Evolutionary conservation across 2,329 filamentous ascomycete genomes (phyloP).

Genomic region (Graphium sp.): DNA sequence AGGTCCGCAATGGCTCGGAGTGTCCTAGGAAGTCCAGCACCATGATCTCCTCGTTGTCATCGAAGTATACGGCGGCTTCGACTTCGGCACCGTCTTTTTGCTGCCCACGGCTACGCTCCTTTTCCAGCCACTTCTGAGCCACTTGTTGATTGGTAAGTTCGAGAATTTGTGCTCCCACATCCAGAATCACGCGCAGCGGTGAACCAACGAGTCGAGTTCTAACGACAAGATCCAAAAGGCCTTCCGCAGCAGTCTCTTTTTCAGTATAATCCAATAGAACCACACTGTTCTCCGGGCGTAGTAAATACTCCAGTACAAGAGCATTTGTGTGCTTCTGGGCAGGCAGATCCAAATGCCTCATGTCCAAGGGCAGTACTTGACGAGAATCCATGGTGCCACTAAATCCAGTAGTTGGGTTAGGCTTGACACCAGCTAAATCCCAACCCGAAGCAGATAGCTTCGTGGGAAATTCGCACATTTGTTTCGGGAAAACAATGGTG

Average conservation of each 20-base stretch:
- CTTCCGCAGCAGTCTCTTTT: constrained; percentile 15
- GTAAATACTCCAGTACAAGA: constrained; percentile 40
- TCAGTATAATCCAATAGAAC: too few relatives aligned
- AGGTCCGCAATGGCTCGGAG: constrained; percentile 33
- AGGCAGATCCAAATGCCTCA: constrained; percentile 36
- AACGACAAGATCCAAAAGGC: constrained; percentile 26
- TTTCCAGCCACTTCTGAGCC: constrained; percentile 33
- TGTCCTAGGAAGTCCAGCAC: constrained; percentile 30
- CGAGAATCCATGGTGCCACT: constrained; percentile 52
- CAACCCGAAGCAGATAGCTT: constrained; percentile 52
- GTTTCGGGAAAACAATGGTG: constrained; percentile 39
- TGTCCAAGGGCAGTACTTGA: constrained; percentile 35
- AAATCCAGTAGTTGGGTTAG: constrained; percentile 42
- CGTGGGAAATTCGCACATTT: constrained; percentile 42
- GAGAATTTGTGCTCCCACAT: constrained; percentile 55
- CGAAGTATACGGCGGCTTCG: constrained; percentile 34
- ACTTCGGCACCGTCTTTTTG: constrained; percentile 15
- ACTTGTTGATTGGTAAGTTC: constrained; percentile 42
- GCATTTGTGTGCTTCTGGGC: constrained; percentile 50
- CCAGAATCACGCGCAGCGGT: constrained; percentile 41
- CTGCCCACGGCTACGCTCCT: constrained; percentile 3
- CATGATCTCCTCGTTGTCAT: constrained; percentile 33
- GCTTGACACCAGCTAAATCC: constrained; percentile 37
- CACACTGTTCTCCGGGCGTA: constrained; percentile 33
- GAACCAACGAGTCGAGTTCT: constrained; percentile 16